These are phyloP conservation scores for Wickerhamiella kurtzmanii DNA, from an alignment of 805 yeast species.

Conservation along the genomic window DNA sequence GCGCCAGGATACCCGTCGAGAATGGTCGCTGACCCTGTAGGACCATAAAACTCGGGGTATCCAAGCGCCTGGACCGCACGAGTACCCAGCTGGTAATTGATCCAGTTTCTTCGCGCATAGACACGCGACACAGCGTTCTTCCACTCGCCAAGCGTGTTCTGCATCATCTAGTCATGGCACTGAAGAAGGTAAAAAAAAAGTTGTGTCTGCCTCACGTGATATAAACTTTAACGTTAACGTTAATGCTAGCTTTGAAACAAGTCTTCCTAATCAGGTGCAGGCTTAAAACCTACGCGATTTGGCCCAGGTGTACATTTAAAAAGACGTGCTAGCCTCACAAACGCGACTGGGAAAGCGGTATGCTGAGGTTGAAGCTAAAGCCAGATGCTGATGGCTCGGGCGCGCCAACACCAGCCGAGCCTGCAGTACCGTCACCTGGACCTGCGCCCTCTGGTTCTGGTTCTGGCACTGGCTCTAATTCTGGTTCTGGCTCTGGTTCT, in stretches of 20 bases:
- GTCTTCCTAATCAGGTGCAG: too few species aligned
- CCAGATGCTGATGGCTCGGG: slow-evolving; percentile 9
- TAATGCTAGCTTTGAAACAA: too few species aligned
- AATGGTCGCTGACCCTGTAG: slow-evolving; percentile 18
- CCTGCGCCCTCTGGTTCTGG: neutral
- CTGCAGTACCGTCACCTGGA: neutral
- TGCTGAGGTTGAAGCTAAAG: slow-evolving; percentile 21
- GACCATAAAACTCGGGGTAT: slow-evolving; percentile 27
- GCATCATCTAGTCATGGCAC: slow-evolving; percentile 9
- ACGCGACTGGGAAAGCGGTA: slow-evolving; percentile 4
- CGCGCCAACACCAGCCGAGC: neutral
- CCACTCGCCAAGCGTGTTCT: slow-evolving; percentile 19
- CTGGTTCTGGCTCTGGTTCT: neutral
- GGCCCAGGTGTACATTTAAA: too few species aligned
- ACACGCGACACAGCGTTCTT: slow-evolving; percentile 12
- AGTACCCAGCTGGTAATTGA: slow-evolving; percentile 20
- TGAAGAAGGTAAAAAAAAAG: neutral
- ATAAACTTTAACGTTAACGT: neutral
- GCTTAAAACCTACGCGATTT: too few species aligned
- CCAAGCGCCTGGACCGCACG: slow-evolving; percentile 37
- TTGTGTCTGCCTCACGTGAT: neutral
- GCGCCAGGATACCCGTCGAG: slow-evolving; percentile 29
- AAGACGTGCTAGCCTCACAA: neutral
- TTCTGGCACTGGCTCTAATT: neutral
- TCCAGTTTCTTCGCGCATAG: slow-evolving; percentile 20